phyloP scores from a whole-genome alignment of 202 grass and related monocot species.

The Schoenoplectus tabernaemontani region DNA sequence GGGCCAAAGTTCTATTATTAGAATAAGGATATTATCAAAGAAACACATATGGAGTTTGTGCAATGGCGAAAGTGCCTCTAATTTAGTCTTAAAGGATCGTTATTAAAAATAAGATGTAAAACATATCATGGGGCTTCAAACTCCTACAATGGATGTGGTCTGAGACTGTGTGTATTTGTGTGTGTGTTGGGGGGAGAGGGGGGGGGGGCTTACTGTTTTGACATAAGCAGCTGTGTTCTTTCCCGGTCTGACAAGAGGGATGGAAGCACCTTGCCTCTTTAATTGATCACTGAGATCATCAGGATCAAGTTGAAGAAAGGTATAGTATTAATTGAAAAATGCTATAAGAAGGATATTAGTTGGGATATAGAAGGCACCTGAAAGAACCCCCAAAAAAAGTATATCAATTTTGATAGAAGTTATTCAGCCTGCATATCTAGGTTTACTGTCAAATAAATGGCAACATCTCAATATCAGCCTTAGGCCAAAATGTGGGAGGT shows the following conservation, averaged over 20 bases:
- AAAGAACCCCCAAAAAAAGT: constrained; percentile 17
- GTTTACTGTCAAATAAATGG: no score
- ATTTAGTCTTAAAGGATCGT: background rate
- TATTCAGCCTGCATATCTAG: no score
- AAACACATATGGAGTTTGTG: background rate
- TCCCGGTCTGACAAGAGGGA: constrained; percentile 82
- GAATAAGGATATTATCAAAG: background rate
- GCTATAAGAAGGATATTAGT: constrained; percentile 96
- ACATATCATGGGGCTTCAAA: background rate
- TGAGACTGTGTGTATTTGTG: background rate
- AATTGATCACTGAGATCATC: constrained; percentile 96
- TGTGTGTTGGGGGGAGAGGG: background rate
- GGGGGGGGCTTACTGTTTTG: constrained; percentile 62
- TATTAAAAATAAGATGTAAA: no score
- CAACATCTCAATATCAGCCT: background rate
- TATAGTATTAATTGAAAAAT: constrained; percentile 99
- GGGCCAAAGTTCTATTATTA: no score
- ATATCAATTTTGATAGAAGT: background rate
- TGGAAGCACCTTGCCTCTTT: constrained; percentile 86
- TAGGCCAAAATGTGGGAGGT: background rate
- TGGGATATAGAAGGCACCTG: constrained; percentile 86
- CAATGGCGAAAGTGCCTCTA: background rate
- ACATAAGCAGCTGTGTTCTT: constrained; percentile 89
- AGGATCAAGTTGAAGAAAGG: constrained; percentile 94
- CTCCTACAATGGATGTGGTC: background rate